Base-by-base conservation (phyloP, 164 flowering plant genomes). In the Nymphaea colorata region DNA sequence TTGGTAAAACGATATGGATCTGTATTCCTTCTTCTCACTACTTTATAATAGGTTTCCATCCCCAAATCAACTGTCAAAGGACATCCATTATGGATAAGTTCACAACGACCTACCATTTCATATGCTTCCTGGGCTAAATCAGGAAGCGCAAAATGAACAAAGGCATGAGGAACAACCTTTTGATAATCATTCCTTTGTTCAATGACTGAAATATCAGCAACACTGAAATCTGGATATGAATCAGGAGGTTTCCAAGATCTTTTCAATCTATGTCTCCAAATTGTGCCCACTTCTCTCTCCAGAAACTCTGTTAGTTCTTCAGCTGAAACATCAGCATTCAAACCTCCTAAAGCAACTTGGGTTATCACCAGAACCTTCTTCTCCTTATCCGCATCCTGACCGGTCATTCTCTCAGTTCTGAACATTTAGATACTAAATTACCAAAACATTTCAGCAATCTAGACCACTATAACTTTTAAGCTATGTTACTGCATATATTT, bases 151-250 rank as follows among this genome's bases (percentile, higher is more conserved):
- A 95, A 95, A 79, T 92, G 98, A 57, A 90, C 89, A 69, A 92
- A 95, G 0, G 99, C 98, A 77, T 95, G 99, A 4, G 98, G 97
- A 67, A 74, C 82, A 43, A 92, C 97, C 75, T 74, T 85, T 12
- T 76, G 77, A 70, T 83, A 86, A 60, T 79, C 79, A 1, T 72
- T 71, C 62, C 42, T 74, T 51, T 61, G 44, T n/a, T 16, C 62
- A 44, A 78, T 68, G 0, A 66, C 63, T 25, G 74, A 65, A 11
- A 55, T 36, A 18, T 78, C 71, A 1, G 57, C 59, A 51, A 83
- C 63, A 12, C 72, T 72, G 68, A 80, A 95, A 65, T 83, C 65
- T 2, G 97, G 99, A 65, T 71, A 80, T 0, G 96, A 83, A 6
- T 83, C 85, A 0, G 79, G 82, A 41, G 96, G 94, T n/a, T 92